Conservation (phyloP, 75 land plant genomes). For the Isoetes taiwanensis region DNA sequence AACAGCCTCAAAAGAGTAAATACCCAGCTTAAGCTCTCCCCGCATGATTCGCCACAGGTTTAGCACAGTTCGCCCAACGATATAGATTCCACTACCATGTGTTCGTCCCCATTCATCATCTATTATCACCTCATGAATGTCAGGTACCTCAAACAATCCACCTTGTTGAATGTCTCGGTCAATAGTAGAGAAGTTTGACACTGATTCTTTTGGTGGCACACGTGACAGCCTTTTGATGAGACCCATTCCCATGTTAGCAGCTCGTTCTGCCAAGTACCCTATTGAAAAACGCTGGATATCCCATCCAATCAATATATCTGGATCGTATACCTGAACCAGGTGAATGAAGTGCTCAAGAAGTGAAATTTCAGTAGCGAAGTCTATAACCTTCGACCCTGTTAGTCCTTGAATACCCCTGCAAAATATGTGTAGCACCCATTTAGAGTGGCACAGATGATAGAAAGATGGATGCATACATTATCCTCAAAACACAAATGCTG, state of each 20-base stretch:
- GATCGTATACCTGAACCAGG: conserved; percentile 50
- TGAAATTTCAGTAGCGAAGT: conserved; percentile 37
- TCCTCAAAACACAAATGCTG: no score
- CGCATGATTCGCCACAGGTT: conserved; percentile 92
- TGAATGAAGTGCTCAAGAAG: conserved; percentile 48
- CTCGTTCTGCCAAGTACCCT: conserved; percentile 85
- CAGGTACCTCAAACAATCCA: conserved; percentile 16
- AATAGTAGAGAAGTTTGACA: neutral
- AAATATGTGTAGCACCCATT: neutral
- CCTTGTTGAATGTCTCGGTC: neutral
- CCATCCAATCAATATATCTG: conserved; percentile 96
- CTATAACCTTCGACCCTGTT: conserved; percentile 32
- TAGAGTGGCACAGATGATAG: no score
- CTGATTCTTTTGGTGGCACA: conserved; percentile 26
- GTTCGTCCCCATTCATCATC: conserved; percentile 96
- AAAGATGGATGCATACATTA: no score
- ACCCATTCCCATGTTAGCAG: conserved; percentile 53
- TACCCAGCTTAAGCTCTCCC: conserved; percentile 65
- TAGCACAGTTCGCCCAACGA: conserved; percentile 79
- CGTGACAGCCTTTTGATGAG: conserved; percentile 66
- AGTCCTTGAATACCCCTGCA: conserved; percentile 60
- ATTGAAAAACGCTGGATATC: conserved; percentile 82
- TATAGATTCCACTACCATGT: conserved; percentile 87
- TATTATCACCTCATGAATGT: conserved; percentile 31
- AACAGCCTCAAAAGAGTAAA: conserved; percentile 83